Base-by-base conservation (phyloP, 2,329 filamentous ascomycete genomes). In the Decorospora gaudefroyi region DNA sequence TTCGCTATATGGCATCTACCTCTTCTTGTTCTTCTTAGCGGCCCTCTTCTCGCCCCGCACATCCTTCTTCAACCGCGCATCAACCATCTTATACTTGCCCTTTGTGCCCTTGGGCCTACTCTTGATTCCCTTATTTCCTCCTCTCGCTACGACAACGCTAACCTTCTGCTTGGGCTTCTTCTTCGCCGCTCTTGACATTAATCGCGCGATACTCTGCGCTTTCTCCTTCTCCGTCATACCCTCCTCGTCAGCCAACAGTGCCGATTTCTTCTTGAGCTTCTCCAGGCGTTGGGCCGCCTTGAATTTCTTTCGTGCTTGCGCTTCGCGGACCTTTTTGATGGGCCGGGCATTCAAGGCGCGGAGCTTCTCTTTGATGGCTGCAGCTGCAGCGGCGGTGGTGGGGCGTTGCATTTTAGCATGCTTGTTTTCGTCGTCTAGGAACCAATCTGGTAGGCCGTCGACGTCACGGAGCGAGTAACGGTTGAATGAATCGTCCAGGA, bases 281-380 rank as follows among this genome's bases (percentile, higher is more conserved):
- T 99, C 93, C 19, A 99, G 74, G 45, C 83, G 81, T 72, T 95
- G 88, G 0, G 90, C 92, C 6, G 91, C 85, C 80, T 95, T 95
- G 73, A 96, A 86, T 77, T 96, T 97, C 84, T 99, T 99, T 47
- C 93, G 82, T 23, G 91, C 92, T 74, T 95, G 91, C 16, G 93
- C 93, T 74, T 99, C 93, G 59, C 88, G 87, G 21, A 99, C 93
- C 78, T 99, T 99, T 81, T 99, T 99, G 82, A 97, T 97, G 1
- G 93, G 93, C 21, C 93, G 84, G 6, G 92, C 93, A 69, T 99
- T 97, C 61, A 95, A 82, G 0, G 93, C 91, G 21, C 92, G 87
- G 66, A 88, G 69, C 74, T 99, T 99, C 65, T 96, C 92, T 71
- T 93, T 91, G 76, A 99, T 96, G 2, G 93, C 93, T 10, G 83